A percentile compares a stretch with the other conserved stretches of the same genome.
Conservation (phyloP, 331 rosid species). For the Acacia pycnantha region DNA sequence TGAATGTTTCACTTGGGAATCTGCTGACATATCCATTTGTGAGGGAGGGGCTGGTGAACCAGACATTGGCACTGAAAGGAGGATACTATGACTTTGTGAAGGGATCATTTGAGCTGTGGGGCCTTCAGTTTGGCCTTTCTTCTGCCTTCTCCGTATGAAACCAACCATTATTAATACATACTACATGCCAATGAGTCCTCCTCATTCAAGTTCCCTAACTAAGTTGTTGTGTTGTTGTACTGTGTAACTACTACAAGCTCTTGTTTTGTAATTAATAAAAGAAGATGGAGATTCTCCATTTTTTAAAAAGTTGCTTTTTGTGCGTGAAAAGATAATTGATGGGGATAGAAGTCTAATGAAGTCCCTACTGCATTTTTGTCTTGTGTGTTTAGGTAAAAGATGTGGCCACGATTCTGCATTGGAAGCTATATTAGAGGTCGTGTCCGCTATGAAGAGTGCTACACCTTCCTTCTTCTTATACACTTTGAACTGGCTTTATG, state of each 20-base stretch:
- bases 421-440: conserved; percentile 70
- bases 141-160: conserved; percentile 85
- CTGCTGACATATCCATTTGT: conserved; percentile 90
- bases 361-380: conserved; percentile 45
- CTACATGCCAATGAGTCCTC: conserved; percentile 25
- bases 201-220: conserved; percentile 40
- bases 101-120: conserved; percentile 95
- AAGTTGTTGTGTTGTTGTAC: conserved; percentile 44
- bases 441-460: conserved; percentile 61
- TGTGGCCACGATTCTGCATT: conserved; percentile 94
- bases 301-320: conserved; percentile 8
- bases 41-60: conserved; percentile 88
- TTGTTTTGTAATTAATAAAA: conserved; percentile 25
- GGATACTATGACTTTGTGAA: conserved; percentile 90
- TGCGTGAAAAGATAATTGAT: background rate
- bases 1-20: conserved; percentile 82
- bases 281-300: conserved; percentile 22
- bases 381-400: conserved; percentile 83
- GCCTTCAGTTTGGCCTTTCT: conserved; percentile 75
- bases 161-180: conserved; percentile 45
- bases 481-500: conserved; percentile 26
- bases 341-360: conserved; percentile 11
- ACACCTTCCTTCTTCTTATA: conserved; percentile 33
- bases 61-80: conserved; percentile 77
- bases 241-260: conserved; percentile 27